Evolutionary conservation across 441 rosid species (phyloP).

Genomic region (Gossypium trilobum): DNA sequence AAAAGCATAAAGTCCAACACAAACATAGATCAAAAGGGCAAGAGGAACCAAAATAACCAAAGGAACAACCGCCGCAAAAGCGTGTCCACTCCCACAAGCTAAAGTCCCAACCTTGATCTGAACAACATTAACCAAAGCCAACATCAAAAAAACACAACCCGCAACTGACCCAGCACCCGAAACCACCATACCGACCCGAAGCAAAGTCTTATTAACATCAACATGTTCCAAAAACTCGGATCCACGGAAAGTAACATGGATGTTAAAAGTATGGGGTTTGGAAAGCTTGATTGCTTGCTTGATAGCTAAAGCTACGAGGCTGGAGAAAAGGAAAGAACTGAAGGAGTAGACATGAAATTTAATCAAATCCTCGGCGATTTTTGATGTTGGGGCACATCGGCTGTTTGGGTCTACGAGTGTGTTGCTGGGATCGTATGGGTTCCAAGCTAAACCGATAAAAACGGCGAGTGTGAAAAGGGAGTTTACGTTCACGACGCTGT

Average conservation of each 20-base stretch:
- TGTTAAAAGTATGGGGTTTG: constrained; percentile 13
- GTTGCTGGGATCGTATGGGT: constrained; percentile 38
- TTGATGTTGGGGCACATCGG: constrained; percentile 20
- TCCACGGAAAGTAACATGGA: not conserved
- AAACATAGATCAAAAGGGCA: constrained; percentile 46
- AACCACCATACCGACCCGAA: constrained; percentile 63
- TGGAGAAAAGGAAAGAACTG: constrained; percentile 70
- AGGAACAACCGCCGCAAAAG: constrained; percentile 57
- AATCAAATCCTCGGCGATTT: constrained; percentile 45
- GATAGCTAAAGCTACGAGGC: constrained; percentile 63
- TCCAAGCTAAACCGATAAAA: constrained; percentile 63
- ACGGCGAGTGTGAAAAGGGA: constrained; percentile 84
- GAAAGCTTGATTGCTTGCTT: constrained; percentile 60
- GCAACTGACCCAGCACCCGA: constrained; percentile 61
- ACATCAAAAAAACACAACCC: constrained; percentile 60
- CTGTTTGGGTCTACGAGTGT: constrained; percentile 34
- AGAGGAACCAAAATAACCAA: constrained; percentile 59
- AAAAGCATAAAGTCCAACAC: constrained; percentile 55
- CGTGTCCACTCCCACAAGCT: constrained; percentile 59
- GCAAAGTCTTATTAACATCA: constrained; percentile 35
- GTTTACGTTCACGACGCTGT: constrained; percentile 70
- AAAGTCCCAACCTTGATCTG: constrained; percentile 69
- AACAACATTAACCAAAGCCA: constrained; percentile 67
- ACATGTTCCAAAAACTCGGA: not conserved
- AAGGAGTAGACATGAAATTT: constrained; percentile 81